Evolutionary conservation across 2,329 filamentous ascomycete species (phyloP).

Genomic region (Lomentospora prolificans): DNA sequence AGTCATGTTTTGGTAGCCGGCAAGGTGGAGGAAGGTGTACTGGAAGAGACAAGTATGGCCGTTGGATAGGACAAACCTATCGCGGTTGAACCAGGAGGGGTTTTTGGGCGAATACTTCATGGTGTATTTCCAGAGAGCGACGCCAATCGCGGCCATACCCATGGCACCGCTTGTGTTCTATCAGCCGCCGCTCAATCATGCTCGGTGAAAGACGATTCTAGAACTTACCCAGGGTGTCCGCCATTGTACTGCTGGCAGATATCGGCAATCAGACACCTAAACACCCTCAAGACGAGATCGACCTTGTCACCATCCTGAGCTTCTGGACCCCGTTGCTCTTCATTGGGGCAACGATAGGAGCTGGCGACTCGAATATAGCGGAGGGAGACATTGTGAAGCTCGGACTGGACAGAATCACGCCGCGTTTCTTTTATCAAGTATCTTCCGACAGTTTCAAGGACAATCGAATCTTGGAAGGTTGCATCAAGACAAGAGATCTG

Average conservation of each 20-base stretch:
- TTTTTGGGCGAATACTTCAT: conserved; percentile 51
- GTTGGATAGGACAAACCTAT: conserved; percentile 55
- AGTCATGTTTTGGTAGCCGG: conserved; percentile 44
- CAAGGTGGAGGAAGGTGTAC: conserved; percentile 42
- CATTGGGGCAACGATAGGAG: too few species aligned
- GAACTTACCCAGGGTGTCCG: conserved; percentile 53
- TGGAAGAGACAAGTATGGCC: conserved; percentile 42
- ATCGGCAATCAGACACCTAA: conserved; percentile 55
- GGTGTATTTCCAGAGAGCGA: conserved; percentile 49
- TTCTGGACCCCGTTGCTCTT: too few species aligned
- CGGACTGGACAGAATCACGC: too few species aligned
- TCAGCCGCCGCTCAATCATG: too few species aligned
- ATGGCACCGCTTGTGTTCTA: conserved; percentile 44
- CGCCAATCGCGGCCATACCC: conserved; percentile 52
- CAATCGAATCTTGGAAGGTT: too few species aligned
- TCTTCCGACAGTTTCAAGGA: too few species aligned
- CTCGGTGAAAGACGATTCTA: not conserved
- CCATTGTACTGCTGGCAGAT: conserved; percentile 61
- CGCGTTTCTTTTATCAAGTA: too few species aligned
- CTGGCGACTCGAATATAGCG: too few species aligned
- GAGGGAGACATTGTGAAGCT: too few species aligned
- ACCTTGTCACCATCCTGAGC: too few species aligned
- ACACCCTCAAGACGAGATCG: conserved; percentile 47
- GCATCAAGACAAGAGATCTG: too few species aligned
- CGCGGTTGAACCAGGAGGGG: conserved; percentile 48